Evolutionary conservation across 345 rosid species (phyloP), one percentile per base, ranked within the genome.

Genomic region (Moricandia arvensis): DNA sequence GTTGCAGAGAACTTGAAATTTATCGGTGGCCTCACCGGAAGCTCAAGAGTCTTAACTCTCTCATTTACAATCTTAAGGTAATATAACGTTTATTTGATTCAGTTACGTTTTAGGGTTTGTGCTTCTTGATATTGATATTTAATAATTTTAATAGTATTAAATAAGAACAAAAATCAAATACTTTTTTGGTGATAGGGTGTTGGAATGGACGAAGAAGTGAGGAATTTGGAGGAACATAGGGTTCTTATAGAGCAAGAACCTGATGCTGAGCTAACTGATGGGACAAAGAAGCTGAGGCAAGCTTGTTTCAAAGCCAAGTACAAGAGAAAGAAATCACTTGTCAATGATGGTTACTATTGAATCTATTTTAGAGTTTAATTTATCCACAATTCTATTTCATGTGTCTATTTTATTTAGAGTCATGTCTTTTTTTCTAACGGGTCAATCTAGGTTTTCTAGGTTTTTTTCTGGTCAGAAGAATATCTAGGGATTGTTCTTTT

Each of bases 21-120:
- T 82, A 81, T 80, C 64, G 97, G 55, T 91, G 96, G 93, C 97
- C 97, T 29, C 93, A 87, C 21, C 61, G 90, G 79, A 89, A 89
- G 79, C 87, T 91, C 69, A 88, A 83, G 84, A 88, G 93, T 81
- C 82, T 91, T 41, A 80, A 83, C n/a, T 74, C 86, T 16, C 91
- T 91, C 11, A 90, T 87, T 1, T 35, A 74, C 15, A 91, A 87
- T 71, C 91, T 88, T 45, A 82, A 85, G 94, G 97, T 89, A 2
- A 29, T 29, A 29, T 4, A 29, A 9, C 47, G 18, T 60, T 60
- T 59, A n/a, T 37, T 69, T 24, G 27, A 47, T 24, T 37, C 4
- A 29, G 0, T 18, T 2, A 24, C 18, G 15, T 15, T 75, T 24
- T 31, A 30, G 38, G 24, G 33, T 37, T 54, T 8, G 38, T 63